Base-by-base conservation (phyloP, 176 grass and related monocot species). In the Saccharum officinarum region DNA sequence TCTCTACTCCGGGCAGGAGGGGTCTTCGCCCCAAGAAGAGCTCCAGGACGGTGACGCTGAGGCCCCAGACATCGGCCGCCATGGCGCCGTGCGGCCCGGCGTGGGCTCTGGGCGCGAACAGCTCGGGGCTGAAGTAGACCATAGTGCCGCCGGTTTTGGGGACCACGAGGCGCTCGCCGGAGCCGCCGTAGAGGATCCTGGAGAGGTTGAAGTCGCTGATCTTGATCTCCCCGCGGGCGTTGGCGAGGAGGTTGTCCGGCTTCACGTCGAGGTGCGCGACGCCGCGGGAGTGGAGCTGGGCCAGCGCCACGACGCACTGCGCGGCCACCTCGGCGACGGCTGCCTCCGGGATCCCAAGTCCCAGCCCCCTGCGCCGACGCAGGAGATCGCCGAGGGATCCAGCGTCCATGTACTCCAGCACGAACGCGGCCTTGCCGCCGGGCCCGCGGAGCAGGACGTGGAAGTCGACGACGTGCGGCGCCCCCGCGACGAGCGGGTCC, bases 361-460 rank as follows among this genome's bases (percentile, higher is more conserved):
- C 66, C 1, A 3, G 1, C 0, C 42, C 0, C 2, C 76, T 3
- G 8, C 78, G 42, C 18, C 46, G 44, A 44, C 14, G 34, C 45
- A 75, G 67, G 73, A 87, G 3, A 22, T 10, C 0, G 22, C 60
- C 22, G 37, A 90, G 80, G 7, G 75, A 83, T 0, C 84, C 89
- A 28, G 66, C 75, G 84, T 90, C 80, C 89, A 90, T 87, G 66
- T 83, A 69, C 84, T 90, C 88, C 44, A 90, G 79, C 13, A 86
- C 41, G 33, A 70, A 4, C 6, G 61, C 66, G 49, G 49, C 54
- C 46, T 79, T 80, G 42, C 34, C 44, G 2, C 0, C 20, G 5
- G 9, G 23, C 12, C 9, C 23, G 20, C 44, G 79, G 73, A 90
- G 26, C 44, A 83, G 18, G 54, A 34, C 83, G 88, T 90, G 79